phyloP scores from a whole-genome alignment of 2,329 filamentous ascomycete genomes.

The Hypocrella siamensis region DNA sequence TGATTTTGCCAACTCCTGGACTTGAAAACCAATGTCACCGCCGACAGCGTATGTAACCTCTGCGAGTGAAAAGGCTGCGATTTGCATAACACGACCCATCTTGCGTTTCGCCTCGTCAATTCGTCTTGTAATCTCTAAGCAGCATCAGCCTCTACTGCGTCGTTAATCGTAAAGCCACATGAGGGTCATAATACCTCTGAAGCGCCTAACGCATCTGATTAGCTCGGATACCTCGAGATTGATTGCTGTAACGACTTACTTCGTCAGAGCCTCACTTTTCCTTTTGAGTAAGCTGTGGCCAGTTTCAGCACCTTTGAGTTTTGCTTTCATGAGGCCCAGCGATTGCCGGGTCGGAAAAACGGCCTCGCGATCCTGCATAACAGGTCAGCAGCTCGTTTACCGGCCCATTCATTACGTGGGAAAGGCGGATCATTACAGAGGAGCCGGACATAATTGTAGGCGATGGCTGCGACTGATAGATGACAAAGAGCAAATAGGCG shows the following conservation, averaged over 20 bases:
- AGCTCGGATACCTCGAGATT: not conserved
- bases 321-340: constrained; percentile 91
- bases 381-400: constrained; percentile 1
- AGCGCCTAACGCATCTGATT: constrained; percentile 1
- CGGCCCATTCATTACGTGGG: not conserved
- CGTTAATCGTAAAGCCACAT: not conserved
- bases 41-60: constrained; percentile 96
- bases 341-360: constrained; percentile 98
- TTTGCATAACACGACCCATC: constrained; percentile 99
- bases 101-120: constrained; percentile 99
- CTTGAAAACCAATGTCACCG: constrained; percentile 90
- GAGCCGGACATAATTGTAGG: constrained; percentile 20
- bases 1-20: constrained; percentile 87
- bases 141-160: constrained; percentile 4
- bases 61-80: constrained; percentile 91
- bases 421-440: constrained; percentile 8
- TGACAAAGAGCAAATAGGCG: no score
- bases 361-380: constrained; percentile 66
- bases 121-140: constrained; percentile 78
- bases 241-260: constrained; percentile 38
- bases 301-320: constrained; percentile 84
- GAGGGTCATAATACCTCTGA: constrained; percentile 3
- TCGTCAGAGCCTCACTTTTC: constrained; percentile 95
- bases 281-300: constrained; percentile 92
- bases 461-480: no score